A percentile compares a stretch with the other conserved stretches of the same genome.
Conservation (phyloP, 2,329 filamentous ascomycete genomes). For the Venturia aucupariae region DNA sequence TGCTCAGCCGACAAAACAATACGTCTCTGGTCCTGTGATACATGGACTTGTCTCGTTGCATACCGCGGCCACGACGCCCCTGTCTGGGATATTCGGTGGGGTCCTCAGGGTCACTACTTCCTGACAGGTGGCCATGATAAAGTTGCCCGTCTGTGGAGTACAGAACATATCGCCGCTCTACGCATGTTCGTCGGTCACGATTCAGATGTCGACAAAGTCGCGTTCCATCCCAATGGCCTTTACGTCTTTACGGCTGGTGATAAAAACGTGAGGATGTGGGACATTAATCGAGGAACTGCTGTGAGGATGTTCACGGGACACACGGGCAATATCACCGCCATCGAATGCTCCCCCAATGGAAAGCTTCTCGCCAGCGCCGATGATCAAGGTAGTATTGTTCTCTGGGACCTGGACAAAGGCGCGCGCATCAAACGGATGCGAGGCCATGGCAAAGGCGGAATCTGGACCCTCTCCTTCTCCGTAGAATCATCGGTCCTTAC, state of each 20-base stretch:
- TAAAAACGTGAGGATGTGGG: constrained; percentile 96
- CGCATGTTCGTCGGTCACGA: constrained; percentile 89
- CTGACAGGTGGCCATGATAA: constrained; percentile 80
- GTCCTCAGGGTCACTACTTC: constrained; percentile 93
- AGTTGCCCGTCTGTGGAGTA: constrained; percentile 82
- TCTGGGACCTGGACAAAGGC: constrained; percentile 90
- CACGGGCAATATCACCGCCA: constrained; percentile 71
- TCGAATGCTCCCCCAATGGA: constrained; percentile 80
- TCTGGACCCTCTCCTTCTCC: constrained; percentile 88
- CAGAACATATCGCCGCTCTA: constrained; percentile 82
- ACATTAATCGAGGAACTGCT: constrained; percentile 74
- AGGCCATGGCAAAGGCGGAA: constrained; percentile 85
- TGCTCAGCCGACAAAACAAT: constrained; percentile 80
- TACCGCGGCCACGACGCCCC: constrained; percentile 91
- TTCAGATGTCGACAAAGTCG: constrained; percentile 79
- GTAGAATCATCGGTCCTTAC: constrained; percentile 86
- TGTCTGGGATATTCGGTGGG: constrained; percentile 81
- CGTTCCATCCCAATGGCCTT: constrained; percentile 88
- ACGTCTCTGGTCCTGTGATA: constrained; percentile 85
- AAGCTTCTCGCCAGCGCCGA: constrained; percentile 88
- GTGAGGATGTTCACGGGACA: constrained; percentile 91
- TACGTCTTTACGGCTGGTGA: constrained; percentile 94
- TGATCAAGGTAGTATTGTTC: constrained; percentile 76
- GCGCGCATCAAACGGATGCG: constrained; percentile 83
- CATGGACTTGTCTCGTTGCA: constrained; percentile 84